Evolutionary conservation across 441 rosid species (phyloP).

Genomic region (Jatropha podagrica): DNA sequence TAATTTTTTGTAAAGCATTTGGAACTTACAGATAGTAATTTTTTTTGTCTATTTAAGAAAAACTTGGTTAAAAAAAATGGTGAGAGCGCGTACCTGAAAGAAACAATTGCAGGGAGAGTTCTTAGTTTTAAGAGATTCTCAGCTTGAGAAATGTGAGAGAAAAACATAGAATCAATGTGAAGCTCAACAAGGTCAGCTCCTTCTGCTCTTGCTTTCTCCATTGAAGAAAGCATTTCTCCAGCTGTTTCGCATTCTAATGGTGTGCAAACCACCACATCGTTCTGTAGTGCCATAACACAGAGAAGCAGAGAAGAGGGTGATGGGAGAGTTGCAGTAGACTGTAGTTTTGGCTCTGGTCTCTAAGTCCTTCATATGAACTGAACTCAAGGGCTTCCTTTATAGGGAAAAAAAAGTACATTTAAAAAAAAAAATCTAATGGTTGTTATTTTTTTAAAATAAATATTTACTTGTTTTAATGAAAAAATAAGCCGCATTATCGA

Average conservation of each 20-base stretch:
- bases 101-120: constrained; percentile 33
- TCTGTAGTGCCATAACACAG: constrained; percentile 20
- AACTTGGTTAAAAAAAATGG: not conserved
- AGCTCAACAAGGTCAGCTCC: constrained; percentile 46
- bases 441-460: too few relatives aligned
- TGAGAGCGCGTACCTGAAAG: constrained; percentile 26
- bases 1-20: too few relatives aligned
- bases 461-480: too few relatives aligned
- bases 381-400: too few relatives aligned
- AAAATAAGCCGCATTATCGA: too few relatives aligned
- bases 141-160: constrained; percentile 21
- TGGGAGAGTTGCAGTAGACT: too few relatives aligned
- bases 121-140: constrained; percentile 21
- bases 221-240: constrained; percentile 32
- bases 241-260: constrained; percentile 32
- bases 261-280: constrained; percentile 29
- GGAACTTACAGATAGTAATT: too few relatives aligned
- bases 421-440: too few relatives aligned
- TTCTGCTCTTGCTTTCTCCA: constrained; percentile 33
- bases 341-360: too few relatives aligned
- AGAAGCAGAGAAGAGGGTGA: too few relatives aligned
- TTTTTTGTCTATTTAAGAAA: not conserved
- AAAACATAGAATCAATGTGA: constrained; percentile 26
- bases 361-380: too few relatives aligned
- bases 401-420: too few relatives aligned